Base-by-base conservation (phyloP, 108 stramenopile species). In the Cyclostephanos invisitatus region DNA sequence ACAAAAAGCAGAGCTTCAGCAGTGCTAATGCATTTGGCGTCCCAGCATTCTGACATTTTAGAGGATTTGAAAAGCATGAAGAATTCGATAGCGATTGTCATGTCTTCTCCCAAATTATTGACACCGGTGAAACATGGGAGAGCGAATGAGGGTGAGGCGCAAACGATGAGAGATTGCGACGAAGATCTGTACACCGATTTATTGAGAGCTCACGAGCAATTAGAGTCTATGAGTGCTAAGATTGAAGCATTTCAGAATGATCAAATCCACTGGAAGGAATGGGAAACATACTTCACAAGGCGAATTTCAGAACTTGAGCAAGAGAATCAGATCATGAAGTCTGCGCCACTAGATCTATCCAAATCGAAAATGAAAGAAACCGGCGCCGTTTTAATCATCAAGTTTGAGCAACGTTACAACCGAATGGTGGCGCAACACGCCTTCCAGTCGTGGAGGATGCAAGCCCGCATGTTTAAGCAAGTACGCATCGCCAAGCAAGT, bases 41-140 rank as follows among this genome's bases (percentile, higher is more conserved):
- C 71, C 37, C 46, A 78, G 44, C 58, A 56, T 35, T 51, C 40
- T 38, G 72, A 68, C 46, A 54, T 73, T 27, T 24, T 79, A 28
- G 65, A 55, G 10, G 78, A 70, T 27, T 27, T 79, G n/a, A 72
- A 79, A 40, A 67, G 60, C 27, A 72, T 79, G 64, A 79, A 79
- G 48, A 37, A 70, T 47, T 69, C 51, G n/a, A 71, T 78, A 37
- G 27, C 66, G 8, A 69, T 7, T 42, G 68, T 56, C 17, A 46
- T 69, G 68, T 15, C 56, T 9, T 72, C 70, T 14, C 78, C 70
- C 28, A 59, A 49, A 54, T 3, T 46, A 15, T 77, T 71, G 59
- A 70, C 77, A 40, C 64, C 77, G 57, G 24, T 64, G 42, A 77
- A 71, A 57, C 18, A 36, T 27, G 47, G 14, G 11, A 49, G 57